Percentiles rank a stretch among this genome's conserved stretches.
Conservation (phyloP, 2,329 filamentous ascomycete species). For the Beauveria bassiana region DNA sequence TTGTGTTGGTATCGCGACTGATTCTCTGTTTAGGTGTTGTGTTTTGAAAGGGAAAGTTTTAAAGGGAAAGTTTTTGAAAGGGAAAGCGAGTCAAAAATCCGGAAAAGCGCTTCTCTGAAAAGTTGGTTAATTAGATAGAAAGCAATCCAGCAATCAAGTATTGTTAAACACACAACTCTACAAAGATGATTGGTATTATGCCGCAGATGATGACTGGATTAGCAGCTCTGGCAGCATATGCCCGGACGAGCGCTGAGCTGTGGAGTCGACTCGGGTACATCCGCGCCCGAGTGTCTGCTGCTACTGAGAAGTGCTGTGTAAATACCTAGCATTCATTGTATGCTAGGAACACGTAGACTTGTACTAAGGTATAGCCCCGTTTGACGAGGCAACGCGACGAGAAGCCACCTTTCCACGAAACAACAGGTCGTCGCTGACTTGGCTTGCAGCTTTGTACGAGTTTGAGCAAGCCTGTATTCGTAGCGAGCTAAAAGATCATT, state of each 20-base stretch:
- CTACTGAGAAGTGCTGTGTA: neutral
- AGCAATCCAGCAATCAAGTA: no score
- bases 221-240: neutral
- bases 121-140: no score
- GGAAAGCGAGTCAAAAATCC: neutral
- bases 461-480: no score
- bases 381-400: neutral
- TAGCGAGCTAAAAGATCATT: no score
- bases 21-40: neutral
- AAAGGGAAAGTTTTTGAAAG: no score
- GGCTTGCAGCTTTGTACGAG: no score
- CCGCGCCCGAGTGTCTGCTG: neutral
- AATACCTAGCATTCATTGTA: no score
- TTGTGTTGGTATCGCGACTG: neutral
- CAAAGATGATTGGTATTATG: neutral
- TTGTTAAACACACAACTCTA: no score
- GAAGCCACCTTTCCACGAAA: constrained; percentile 4
- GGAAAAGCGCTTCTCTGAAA: no score
- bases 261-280: neutral
- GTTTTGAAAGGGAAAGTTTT: neutral
- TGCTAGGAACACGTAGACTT: neutral
- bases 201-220: no score
- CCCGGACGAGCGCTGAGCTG: neutral
- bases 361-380: neutral
- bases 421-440: neutral